Conservation (phyloP, 1,139 yeast genomes). For the Debaryomycetaceae sp. region DNA sequence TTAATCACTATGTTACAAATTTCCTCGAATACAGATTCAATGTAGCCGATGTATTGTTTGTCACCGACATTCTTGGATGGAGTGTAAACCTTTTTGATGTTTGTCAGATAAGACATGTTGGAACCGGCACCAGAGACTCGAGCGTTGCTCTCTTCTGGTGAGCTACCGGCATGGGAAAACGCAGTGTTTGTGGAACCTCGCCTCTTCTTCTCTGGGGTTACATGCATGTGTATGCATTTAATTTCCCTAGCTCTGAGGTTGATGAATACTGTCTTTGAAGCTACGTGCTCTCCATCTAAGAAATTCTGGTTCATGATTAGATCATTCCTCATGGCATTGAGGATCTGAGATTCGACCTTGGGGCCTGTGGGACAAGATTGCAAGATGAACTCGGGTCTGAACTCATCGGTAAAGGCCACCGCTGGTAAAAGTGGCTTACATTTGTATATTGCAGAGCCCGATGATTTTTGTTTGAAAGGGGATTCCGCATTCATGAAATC, state of each 20-base stretch:
- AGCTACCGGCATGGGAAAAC: conserved; percentile 5
- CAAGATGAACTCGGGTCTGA: conserved; percentile 48
- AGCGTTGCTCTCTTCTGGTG: conserved; percentile 1
- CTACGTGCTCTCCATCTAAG: conserved; percentile 28
- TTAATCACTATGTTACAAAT: conserved; percentile 20
- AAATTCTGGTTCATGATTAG: conserved; percentile 42
- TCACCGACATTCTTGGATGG: conserved; percentile 35
- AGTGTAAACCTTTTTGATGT: conserved; percentile 34
- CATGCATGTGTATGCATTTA: conserved; percentile 44
- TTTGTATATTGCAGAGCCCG: conserved; percentile 11
- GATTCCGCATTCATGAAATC: not conserved
- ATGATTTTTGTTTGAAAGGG: not conserved
- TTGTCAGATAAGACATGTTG: conserved; percentile 30
- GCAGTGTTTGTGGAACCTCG: conserved; percentile 9
- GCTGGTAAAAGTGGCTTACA: conserved; percentile 31
- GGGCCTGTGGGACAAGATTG: conserved; percentile 50
- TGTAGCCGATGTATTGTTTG: conserved; percentile 19
- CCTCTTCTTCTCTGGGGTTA: conserved; percentile 6
- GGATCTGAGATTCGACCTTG: conserved; percentile 51
- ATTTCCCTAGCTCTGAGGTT: conserved; percentile 58
- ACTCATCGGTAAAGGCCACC: conserved; percentile 52
- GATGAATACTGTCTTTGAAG: conserved; percentile 38
- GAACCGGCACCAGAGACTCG: not conserved
- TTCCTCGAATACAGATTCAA: conserved; percentile 26
- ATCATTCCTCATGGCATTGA: conserved; percentile 55